A percentile compares a stretch with the other conserved stretches of the same genome.
phyloP scores from a whole-genome alignment of 2,329 filamentous ascomycete genomes.

The Talaromyces sp. region DNA sequence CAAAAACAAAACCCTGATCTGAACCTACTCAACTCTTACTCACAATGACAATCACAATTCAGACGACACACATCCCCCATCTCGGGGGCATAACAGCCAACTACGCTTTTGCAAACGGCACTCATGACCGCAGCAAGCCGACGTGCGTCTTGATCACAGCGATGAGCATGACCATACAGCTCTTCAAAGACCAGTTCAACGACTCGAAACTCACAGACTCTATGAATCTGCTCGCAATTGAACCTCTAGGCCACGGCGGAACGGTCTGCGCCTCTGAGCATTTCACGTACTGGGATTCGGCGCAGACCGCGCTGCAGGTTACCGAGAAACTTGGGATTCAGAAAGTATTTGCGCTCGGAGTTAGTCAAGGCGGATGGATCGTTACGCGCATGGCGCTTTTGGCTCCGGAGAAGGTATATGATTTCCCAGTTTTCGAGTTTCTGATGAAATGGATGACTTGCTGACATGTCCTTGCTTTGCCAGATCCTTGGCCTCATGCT shows the following conservation, averaged over 20 bases:
- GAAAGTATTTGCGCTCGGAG: conserved; percentile 37
- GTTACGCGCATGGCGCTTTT: conserved; percentile 48
- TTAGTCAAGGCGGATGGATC: conserved; percentile 51
- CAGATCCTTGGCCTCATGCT: conserved; percentile 49
- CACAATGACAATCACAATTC: neutral
- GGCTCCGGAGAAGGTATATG: conserved; percentile 40
- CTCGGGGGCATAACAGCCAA: conserved; percentile 45
- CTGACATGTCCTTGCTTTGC: neutral
- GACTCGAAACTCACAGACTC: conserved; percentile 30
- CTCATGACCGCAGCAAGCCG: conserved; percentile 47
- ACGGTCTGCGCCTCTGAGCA: conserved; percentile 40
- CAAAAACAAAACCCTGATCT: neutral
- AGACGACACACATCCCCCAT: conserved; percentile 41
- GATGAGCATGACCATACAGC: conserved; percentile 44
- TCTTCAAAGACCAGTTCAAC: conserved; percentile 37
- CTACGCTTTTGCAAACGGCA: conserved; percentile 41
- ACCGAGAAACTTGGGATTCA: conserved; percentile 46
- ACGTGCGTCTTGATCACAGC: conserved; percentile 48
- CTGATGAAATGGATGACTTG: neutral
- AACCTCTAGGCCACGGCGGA: conserved; percentile 48
- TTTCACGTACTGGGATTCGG: conserved; percentile 52
- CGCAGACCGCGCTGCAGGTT: conserved; percentile 49
- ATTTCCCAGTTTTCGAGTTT: too few species aligned
- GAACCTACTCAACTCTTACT: neutral
- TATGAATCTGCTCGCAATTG: conserved; percentile 49